Conservation (phyloP, 306 rosid species). For the Medicago ruthenica region DNA sequence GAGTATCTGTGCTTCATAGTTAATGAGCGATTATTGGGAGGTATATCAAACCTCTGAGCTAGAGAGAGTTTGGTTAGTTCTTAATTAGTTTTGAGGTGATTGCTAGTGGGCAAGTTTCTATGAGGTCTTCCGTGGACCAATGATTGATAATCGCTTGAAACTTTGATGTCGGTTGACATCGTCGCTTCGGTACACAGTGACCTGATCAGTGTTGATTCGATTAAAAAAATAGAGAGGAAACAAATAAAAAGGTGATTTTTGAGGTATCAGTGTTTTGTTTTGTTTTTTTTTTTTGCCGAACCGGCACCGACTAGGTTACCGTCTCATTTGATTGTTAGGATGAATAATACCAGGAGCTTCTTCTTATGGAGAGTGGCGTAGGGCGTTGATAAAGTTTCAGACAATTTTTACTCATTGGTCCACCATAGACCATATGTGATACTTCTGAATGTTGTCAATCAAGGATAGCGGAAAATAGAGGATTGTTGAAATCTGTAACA, state of each 20-base stretch:
- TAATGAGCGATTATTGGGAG: background rate
- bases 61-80: background rate
- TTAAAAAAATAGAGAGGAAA: background rate
- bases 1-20: too few relatives aligned
- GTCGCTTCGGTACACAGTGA: background rate
- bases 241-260: too few relatives aligned
- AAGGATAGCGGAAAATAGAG: too few relatives aligned
- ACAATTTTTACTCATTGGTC: background rate
- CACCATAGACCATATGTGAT: background rate
- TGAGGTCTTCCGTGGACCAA: background rate
- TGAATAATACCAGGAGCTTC: background rate
- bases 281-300: background rate
- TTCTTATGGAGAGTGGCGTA: background rate
- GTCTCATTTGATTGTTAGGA: background rate
- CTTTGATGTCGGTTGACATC: background rate
- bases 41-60: background rate
- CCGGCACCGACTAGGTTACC: background rate
- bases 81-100: background rate
- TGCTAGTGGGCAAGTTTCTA: background rate
- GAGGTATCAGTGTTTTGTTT: background rate
- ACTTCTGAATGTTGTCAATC: background rate
- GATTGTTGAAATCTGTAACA: too few relatives aligned
- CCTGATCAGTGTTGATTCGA: background rate
- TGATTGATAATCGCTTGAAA: background rate
- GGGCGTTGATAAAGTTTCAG: background rate